A percentile compares a stretch with the other conserved stretches of the same genome.
Evolutionary conservation across 1,284 basidiomycete genomes (phyloP).

Genomic region (Cryptococcus wingfieldii): DNA sequence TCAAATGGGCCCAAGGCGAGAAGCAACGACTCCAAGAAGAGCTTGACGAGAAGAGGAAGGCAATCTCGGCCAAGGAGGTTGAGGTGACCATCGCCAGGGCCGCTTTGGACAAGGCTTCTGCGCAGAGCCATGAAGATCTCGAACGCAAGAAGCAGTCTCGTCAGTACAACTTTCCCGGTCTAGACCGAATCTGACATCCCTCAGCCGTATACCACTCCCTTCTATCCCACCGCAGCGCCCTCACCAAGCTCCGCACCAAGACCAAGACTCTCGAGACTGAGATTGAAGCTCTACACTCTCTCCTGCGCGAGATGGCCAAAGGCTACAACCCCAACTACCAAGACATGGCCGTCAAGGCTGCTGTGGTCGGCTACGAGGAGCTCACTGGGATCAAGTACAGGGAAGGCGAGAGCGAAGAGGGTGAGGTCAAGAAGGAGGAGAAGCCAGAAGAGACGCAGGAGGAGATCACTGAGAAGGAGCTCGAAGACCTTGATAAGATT

Average conservation of each 20-base stretch:
- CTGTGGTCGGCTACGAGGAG: conserved; percentile 87
- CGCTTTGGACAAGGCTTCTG: conserved; percentile 35
- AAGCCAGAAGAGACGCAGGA: conserved; percentile 41
- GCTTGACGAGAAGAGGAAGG: conserved; percentile 58
- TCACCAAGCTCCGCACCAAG: conserved; percentile 69
- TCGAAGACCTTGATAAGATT: conserved; percentile 63
- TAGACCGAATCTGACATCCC: not conserved
- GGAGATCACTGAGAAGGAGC: conserved; percentile 53
- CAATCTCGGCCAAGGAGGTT: conserved; percentile 60
- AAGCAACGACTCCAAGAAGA: conserved; percentile 68
- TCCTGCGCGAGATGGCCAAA: conserved; percentile 72
- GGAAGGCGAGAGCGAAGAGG: conserved; percentile 56
- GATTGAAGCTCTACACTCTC: conserved; percentile 72
- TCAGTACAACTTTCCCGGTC: conserved; percentile 50
- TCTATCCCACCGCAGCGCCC: conserved; percentile 65
- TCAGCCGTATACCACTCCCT: conserved; percentile 76
- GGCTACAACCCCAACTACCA: conserved; percentile 95
- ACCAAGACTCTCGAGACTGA: conserved; percentile 68
- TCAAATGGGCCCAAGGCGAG: conserved; percentile 80
- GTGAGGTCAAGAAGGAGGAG: conserved; percentile 37
- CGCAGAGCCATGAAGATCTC: conserved; percentile 49
- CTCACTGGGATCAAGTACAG: conserved; percentile 54
- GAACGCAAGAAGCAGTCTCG: conserved; percentile 80
- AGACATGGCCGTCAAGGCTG: conserved; percentile 97
- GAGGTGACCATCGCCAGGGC: conserved; percentile 44